A percentile compares a stretch with the other conserved stretches of the same genome.
Evolutionary conservation across 2,329 filamentous ascomycete genomes (phyloP).

Genomic region (Alternaria sp.): DNA sequence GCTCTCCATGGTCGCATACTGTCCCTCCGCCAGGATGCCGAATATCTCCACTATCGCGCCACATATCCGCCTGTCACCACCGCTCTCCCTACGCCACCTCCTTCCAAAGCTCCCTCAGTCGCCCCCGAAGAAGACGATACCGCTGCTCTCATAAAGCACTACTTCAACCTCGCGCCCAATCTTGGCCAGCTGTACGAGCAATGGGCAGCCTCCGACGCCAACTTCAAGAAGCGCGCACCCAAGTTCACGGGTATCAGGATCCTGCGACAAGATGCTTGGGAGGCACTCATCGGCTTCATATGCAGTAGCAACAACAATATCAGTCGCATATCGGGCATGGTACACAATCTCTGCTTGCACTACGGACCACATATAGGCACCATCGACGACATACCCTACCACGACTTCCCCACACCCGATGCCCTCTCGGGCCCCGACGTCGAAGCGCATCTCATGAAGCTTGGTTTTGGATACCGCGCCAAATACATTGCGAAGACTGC

Average conservation of each 20-base stretch:
- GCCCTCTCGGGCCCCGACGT: slow-evolving; percentile 76
- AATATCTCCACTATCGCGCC: slow-evolving; percentile 79
- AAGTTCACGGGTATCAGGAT: slow-evolving; percentile 92
- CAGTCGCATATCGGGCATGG: slow-evolving; percentile 92
- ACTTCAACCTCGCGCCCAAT: slow-evolving; percentile 85
- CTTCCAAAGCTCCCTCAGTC: slow-evolving; percentile 46
- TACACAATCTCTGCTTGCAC: slow-evolving; percentile 84
- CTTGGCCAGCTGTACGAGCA: slow-evolving; percentile 78
- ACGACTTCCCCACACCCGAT: slow-evolving; percentile 84
- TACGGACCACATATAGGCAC: slow-evolving; percentile 81
- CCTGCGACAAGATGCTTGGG: slow-evolving; percentile 93
- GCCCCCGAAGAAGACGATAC: slow-evolving; percentile 69
- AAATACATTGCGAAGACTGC: slow-evolving; percentile 92
- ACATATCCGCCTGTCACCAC: slow-evolving; percentile 58
- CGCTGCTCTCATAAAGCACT: slow-evolving; percentile 75
- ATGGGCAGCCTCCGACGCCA: slow-evolving; percentile 85
- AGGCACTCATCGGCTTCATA: slow-evolving; percentile 91
- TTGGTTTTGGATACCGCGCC: slow-evolving; percentile 94
- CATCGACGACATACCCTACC: slow-evolving; percentile 73
- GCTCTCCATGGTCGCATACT: slow-evolving; percentile 85
- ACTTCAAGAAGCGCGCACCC: slow-evolving; percentile 86
- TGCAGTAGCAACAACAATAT: slow-evolving; percentile 99
- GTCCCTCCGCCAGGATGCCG: slow-evolving; percentile 81
- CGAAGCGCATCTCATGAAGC: slow-evolving; percentile 76
- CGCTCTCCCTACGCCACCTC: slow-evolving; percentile 47